phyloP scores from a whole-genome alignment of 2,329 filamentous ascomycete genomes.

The Fusarium guadeloupense region DNA sequence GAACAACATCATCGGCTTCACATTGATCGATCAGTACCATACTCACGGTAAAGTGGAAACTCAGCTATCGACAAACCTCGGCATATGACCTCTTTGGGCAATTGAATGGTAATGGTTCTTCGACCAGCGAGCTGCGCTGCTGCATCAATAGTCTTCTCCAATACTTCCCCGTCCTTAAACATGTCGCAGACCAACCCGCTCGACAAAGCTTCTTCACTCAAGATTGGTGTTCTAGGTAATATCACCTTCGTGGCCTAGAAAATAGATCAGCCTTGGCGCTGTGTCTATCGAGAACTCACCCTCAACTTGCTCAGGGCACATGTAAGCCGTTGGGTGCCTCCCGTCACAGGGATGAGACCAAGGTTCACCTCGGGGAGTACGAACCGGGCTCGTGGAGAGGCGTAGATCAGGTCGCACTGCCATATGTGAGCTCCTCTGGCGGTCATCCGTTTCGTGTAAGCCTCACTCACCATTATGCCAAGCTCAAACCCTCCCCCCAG shows the following conservation, averaged over 20 bases:
- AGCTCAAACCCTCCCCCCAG: conserved; percentile 58
- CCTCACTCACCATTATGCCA: conserved; percentile 51
- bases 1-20: conserved; percentile 38
- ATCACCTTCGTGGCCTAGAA: conserved; percentile 45
- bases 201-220: conserved; percentile 27
- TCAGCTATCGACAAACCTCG: conserved; percentile 34
- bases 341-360: conserved; percentile 51
- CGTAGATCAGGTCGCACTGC: conserved; percentile 50
- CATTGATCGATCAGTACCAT: background rate
- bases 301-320: conserved; percentile 49
- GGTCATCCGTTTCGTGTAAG: background rate
- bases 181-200: conserved; percentile 32
- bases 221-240: conserved; percentile 42
- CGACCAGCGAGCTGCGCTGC: conserved; percentile 22
- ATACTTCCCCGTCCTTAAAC: conserved; percentile 33
- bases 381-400: conserved; percentile 46
- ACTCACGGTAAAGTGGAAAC: background rate
- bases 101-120: conserved; percentile 34
- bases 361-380: conserved; percentile 50
- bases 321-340: conserved; percentile 50
- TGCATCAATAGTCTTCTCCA: conserved; percentile 38
- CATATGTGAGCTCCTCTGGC: background rate
- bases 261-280: conserved; percentile 4
- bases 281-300: conserved; percentile 37
- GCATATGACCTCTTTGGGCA: conserved; percentile 46